These are phyloP conservation scores for Paramecium octaurelia DNA, from an alignment of 73 alveolate genomes.

Conservation along the genomic window DNA sequence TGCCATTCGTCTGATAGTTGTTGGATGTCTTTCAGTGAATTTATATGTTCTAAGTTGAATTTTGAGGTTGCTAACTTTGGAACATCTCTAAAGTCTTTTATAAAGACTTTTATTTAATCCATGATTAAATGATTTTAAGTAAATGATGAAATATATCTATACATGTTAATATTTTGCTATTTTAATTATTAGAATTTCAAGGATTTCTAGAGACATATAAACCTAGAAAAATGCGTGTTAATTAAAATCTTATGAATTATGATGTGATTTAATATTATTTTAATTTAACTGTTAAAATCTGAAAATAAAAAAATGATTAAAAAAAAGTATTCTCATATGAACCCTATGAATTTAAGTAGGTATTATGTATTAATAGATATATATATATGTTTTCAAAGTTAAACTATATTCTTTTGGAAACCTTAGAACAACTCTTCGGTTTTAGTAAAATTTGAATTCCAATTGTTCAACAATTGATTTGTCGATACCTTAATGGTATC, in stretches of 20 bases:
- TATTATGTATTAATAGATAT: not conserved
- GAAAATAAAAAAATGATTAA: not conserved
- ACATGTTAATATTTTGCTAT: not conserved
- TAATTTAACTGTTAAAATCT: not conserved
- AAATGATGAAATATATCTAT: not conserved
- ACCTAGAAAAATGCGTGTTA: not conserved
- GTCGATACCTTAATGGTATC: not conserved
- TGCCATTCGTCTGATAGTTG: not conserved
- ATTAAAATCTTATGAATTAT: not conserved
- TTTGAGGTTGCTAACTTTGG: not conserved
- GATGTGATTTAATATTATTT: not conserved
- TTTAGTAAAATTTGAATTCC: constrained; percentile 17
- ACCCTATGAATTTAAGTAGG: not conserved
- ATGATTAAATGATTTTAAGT: not conserved
- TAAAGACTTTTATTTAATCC: not conserved
- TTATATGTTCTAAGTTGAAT: not conserved
- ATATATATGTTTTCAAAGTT: not conserved
- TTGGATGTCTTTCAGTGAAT: not conserved
- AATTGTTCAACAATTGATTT: not conserved
- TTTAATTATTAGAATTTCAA: not conserved
- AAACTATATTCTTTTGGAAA: not conserved
- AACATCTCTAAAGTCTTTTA: not conserved
- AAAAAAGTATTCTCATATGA: not conserved
- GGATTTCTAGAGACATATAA: not conserved
- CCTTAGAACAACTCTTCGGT: not conserved